phyloP scores from a whole-genome alignment of 2,329 filamentous ascomycete genomes.

The Colletotrichum karsti region DNA sequence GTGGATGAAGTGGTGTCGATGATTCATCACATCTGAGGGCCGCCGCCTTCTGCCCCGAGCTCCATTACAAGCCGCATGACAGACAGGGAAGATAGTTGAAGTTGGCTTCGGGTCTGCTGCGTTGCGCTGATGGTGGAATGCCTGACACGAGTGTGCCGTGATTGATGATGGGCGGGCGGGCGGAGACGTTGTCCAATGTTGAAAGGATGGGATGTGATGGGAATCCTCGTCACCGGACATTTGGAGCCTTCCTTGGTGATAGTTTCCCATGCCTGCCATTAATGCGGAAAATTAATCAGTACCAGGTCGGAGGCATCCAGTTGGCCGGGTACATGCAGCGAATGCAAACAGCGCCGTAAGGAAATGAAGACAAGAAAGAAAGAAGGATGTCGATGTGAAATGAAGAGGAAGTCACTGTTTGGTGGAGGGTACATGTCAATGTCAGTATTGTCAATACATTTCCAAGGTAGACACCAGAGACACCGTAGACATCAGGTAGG shows the following conservation, averaged over 20 bases:
- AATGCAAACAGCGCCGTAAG: too few relatives aligned
- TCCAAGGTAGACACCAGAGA: too few relatives aligned
- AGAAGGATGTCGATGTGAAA: too few relatives aligned
- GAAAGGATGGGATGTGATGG: background rate
- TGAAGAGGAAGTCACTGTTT: too few relatives aligned
- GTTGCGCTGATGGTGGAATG: background rate
- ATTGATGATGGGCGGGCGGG: background rate
- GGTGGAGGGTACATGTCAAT: too few relatives aligned
- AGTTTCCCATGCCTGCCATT: conserved; percentile 13
- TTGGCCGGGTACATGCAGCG: too few relatives aligned
- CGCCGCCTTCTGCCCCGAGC: conserved; percentile 2
- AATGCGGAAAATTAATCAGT: too few relatives aligned
- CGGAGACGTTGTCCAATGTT: background rate
- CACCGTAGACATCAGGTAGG: background rate
- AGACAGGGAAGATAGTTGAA: conserved; percentile 9
- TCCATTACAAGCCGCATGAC: conserved; percentile 17
- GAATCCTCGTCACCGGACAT: background rate
- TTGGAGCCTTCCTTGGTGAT: background rate
- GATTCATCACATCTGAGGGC: conserved; percentile 18
- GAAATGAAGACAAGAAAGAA: too few relatives aligned
- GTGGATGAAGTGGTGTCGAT: conserved; percentile 5
- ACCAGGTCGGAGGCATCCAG: too few relatives aligned
- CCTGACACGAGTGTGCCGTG: background rate
- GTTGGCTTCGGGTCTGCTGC: conserved; percentile 5
- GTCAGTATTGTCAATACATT: too few relatives aligned